Evolutionary conservation across 23 red algal genomes (phyloP), one percentile per base, ranked within the genome.

Genomic region (Gracilaria vermiculophylla): DNA sequence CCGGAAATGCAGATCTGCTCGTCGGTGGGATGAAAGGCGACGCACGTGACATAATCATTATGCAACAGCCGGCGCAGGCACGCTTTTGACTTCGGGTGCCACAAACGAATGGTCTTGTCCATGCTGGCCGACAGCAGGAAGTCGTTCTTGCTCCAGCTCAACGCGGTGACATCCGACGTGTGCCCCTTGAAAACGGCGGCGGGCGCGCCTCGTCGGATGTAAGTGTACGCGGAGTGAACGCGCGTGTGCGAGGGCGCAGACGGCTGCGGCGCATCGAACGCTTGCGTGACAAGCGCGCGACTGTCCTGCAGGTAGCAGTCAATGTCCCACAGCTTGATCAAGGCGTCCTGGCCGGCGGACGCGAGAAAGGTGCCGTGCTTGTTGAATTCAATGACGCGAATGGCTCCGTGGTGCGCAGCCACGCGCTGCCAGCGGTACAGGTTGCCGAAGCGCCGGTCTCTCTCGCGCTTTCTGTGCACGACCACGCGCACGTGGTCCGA

Each of bases 21-120:
- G 61, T 94, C 91, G 2, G 62, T 67, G 2, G 96, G 96, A 75
- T 98, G 96, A 37, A 94, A 94, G 14, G 83, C 48, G 34, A 98
- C 92, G 43, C 86, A 54, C 0, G 96, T 98, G 29, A 98, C 93
- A 60, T 94, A 88, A 48, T 98, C 96, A 28, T 62, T 36, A 64
- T 94, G 91, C 37, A 89, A 57, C 39, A 98, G 86, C 66, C 91
- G 75, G n/a, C 96, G 85, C 17, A 98, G 70, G 29, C 81, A 86
- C 20, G 82, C 70, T 29, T 62, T 78, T 24, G 89, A 80, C 7
- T 69, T 74, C 31, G 91, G 90, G 79, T 98, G 96, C 96, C 96
- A 98, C 53, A 98, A 53, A 14, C 96, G 86, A 39, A 94, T 93
- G 16, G 96, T 92, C 76, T 84, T 92, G 50, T 98, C 96, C 91